These are phyloP conservation scores for Metschnikowia corniflorae DNA, from an alignment of 805 yeast genomes.

Conservation along the genomic window DNA sequence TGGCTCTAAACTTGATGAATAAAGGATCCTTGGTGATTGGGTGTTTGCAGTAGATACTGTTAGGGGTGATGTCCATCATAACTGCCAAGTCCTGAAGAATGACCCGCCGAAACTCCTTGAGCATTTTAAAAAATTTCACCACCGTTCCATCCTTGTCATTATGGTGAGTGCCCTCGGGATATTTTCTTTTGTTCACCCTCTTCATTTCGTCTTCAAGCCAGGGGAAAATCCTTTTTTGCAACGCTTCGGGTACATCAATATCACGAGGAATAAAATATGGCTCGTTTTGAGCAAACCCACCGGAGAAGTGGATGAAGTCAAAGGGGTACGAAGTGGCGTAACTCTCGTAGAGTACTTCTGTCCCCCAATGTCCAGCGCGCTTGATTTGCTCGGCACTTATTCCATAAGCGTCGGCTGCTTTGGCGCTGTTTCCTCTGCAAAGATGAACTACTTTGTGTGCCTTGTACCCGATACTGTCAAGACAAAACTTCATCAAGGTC, in stretches of 20 bases:
- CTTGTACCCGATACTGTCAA: constrained; percentile 2
- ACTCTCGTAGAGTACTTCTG: neutral
- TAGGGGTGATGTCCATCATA: constrained; percentile 1
- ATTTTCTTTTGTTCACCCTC: neutral
- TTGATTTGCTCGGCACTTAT: neutral
- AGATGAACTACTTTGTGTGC: neutral
- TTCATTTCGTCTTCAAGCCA: constrained; percentile 3
- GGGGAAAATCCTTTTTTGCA: constrained; percentile 2
- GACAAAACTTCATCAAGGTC: neutral
- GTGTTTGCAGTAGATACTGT: constrained; percentile 1
- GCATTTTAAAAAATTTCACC: constrained; percentile 1
- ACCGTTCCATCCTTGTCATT: neutral
- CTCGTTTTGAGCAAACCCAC: constrained; percentile 3
- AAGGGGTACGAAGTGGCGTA: neutral
- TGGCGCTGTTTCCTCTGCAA: neutral
- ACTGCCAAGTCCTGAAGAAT: constrained; percentile 10
- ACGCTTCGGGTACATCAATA: constrained; percentile 1
- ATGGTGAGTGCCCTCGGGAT: neutral
- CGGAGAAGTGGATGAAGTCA: constrained; percentile 3
- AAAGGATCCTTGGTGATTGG: neutral
- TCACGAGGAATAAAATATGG: constrained; percentile 3
- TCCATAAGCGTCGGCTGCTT: neutral
- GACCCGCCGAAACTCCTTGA: constrained; percentile 2
- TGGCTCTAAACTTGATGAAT: too few species aligned
- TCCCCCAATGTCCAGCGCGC: neutral